A percentile compares a stretch with the other conserved stretches of the same genome.
These are phyloP conservation scores for Heliamphora pulchella DNA, from an alignment of 179 eudicot species.

Conservation along the genomic window DNA sequence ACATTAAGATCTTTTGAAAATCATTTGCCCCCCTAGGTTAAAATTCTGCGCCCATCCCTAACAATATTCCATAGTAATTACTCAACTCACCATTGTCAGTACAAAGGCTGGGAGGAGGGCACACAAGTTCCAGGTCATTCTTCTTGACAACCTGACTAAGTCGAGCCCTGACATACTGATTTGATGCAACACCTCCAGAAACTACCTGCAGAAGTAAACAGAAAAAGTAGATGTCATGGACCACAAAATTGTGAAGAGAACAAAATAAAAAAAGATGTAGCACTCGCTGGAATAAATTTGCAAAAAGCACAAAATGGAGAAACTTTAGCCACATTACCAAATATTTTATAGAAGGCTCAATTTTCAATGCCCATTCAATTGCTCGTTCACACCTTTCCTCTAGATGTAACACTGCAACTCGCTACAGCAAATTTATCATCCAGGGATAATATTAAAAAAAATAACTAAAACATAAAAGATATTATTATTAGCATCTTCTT, in stretches of 20 bases:
- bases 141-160: conserved; percentile 50
- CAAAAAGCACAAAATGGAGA: conserved; percentile 5
- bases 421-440: conserved; percentile 35
- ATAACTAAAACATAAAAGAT: not conserved
- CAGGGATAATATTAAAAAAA: not conserved
- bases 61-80: conserved; percentile 7
- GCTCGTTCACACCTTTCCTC: conserved; percentile 94
- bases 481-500: not conserved
- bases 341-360: conserved; percentile 76
- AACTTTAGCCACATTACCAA: conserved; percentile 38
- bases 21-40: no score
- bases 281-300: not conserved
- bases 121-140: conserved; percentile 66
- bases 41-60: no score
- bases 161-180: conserved; percentile 72
- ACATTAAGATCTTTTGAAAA: no score
- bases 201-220: conserved; percentile 53
- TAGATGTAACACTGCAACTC: conserved; percentile 86
- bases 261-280: not conserved
- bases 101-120: conserved; percentile 98
- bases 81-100: conserved; percentile 83
- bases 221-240: conserved; percentile 11
- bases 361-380: conserved; percentile 83
- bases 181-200: conserved; percentile 97
- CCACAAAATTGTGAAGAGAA: not conserved